phyloP scores from a whole-genome alignment of 2,329 filamentous ascomycete species.

The Phialophora macrospora region DNA sequence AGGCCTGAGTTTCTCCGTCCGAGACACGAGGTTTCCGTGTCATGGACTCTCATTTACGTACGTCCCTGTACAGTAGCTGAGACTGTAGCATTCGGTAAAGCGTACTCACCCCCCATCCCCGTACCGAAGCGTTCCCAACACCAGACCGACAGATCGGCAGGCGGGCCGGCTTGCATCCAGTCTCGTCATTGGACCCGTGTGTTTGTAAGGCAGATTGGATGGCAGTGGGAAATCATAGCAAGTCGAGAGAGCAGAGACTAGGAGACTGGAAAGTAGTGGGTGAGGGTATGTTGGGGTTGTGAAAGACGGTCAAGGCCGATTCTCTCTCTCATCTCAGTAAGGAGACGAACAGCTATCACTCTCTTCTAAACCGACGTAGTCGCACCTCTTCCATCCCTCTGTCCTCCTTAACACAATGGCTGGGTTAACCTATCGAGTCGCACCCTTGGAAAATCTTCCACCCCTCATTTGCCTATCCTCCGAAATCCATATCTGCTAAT shows the following conservation, averaged over 20 bases:
- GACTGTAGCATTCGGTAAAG: no score
- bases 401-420: background rate
- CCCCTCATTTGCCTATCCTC: background rate
- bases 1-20: no score
- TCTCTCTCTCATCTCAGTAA: background rate
- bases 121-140: no score
- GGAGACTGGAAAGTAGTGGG: background rate
- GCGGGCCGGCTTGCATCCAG: no score
- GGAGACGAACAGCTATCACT: background rate
- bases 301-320: background rate
- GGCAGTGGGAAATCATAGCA: background rate
- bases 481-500: background rate
- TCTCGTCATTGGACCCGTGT: background rate
- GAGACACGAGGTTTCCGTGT: no score
- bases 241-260: background rate
- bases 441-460: background rate
- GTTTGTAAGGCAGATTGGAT: background rate
- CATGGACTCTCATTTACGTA: no score
- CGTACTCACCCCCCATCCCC: no score
- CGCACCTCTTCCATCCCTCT: background rate
- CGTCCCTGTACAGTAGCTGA: no score
- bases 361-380: background rate
- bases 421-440: background rate
- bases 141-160: no score
- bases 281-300: background rate